phyloP scores from a whole-genome alignment of 495 filamentous ascomycete species.

The Neurospora intermedia region DNA sequence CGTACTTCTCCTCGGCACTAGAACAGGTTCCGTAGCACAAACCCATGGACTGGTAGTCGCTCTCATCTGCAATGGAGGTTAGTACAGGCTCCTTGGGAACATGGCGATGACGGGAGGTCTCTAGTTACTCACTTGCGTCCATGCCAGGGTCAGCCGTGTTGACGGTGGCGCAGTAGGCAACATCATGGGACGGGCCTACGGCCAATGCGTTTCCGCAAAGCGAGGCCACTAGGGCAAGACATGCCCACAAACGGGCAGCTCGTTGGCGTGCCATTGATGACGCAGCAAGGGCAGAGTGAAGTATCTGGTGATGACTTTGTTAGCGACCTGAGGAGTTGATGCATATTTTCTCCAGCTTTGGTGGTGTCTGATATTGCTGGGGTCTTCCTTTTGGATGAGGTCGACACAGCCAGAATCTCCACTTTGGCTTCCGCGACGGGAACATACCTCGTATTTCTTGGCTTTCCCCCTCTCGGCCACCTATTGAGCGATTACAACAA shows the following conservation, averaged over 20 bases:
- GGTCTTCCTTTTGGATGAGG: background rate
- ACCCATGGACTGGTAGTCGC: constrained; percentile 36
- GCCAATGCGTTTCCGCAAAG: constrained; percentile 4
- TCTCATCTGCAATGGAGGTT: constrained; percentile 21
- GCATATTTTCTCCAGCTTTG: background rate
- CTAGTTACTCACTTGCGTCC: constrained; percentile 1
- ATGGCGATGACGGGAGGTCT: background rate
- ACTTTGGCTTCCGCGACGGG: background rate
- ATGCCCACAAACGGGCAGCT: constrained; percentile 13
- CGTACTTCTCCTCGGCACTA: constrained; percentile 8
- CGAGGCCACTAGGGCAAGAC: constrained; percentile 7
- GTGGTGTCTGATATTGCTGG: background rate
- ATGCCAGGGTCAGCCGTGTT: constrained; percentile 24
- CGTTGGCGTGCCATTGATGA: constrained; percentile 15
- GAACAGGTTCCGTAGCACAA: constrained; percentile 31
- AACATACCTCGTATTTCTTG: background rate
- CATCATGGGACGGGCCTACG: constrained; percentile 18
- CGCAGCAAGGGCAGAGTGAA: background rate
- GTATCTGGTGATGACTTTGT: background rate
- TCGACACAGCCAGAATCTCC: background rate
- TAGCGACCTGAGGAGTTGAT: background rate
- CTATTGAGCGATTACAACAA: background rate
- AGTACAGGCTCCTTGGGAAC: background rate
- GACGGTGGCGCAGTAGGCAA: constrained; percentile 30
- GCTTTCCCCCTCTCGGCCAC: background rate